Percentiles rank a stretch among this genome's conserved stretches.
phyloP scores from a whole-genome alignment of 164 flowering plant genomes.

The grape (Vitis vinifera) region DNA sequence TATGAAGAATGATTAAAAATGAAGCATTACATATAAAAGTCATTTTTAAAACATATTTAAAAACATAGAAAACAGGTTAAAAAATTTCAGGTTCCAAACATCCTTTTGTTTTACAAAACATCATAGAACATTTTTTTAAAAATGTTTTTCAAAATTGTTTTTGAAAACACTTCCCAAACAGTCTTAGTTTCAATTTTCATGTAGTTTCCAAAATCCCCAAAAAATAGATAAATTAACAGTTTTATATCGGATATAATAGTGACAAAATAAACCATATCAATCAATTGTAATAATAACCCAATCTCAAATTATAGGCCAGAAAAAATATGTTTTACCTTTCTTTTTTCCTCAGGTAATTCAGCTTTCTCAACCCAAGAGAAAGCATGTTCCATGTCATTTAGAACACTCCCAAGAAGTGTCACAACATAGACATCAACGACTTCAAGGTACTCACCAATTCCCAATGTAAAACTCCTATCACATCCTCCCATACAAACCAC shows the following conservation, averaged over 20 bases:
- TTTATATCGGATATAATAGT: not conserved
- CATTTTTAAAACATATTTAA: too few species aligned
- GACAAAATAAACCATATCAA: too few species aligned
- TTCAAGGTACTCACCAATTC: constrained; percentile 55
- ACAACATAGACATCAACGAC: constrained; percentile 73
- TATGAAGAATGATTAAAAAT: too few species aligned
- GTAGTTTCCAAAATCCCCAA: not conserved
- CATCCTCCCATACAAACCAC: constrained; percentile 13
- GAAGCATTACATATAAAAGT: too few species aligned
- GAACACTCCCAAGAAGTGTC: constrained; percentile 44
- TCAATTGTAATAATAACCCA: too few species aligned
- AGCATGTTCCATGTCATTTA: constrained; percentile 50
- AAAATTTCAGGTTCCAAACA: too few species aligned
- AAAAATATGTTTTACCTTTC: constrained; percentile 47
- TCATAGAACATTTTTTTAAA: too few species aligned
- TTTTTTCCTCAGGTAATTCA: constrained; percentile 57
- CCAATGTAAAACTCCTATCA: constrained; percentile 26
- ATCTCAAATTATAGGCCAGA: not conserved
- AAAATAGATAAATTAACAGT: not conserved
- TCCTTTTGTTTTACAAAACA: too few species aligned
- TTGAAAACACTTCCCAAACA: too few species aligned
- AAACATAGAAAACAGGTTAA: too few species aligned
- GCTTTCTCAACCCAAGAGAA: constrained; percentile 80
- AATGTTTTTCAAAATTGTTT: too few species aligned
- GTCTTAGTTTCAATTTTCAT: too few species aligned